Conservation (phyloP, 2,329 filamentous ascomycete genomes). For the Arachnomyces sp. region DNA sequence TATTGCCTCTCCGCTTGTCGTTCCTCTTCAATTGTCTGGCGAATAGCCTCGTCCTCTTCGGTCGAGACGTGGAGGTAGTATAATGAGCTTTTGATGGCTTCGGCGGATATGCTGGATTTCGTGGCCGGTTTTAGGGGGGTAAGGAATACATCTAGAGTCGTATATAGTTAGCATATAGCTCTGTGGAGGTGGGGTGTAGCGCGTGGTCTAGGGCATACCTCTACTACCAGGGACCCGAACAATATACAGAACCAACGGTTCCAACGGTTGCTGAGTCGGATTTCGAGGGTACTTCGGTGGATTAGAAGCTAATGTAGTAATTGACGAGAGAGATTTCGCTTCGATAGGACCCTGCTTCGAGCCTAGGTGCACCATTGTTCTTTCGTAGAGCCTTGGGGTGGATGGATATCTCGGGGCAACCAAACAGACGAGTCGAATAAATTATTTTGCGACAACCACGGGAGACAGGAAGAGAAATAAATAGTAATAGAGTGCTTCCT, state of each 20-base stretch:
- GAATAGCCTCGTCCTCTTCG: slow-evolving; percentile 45
- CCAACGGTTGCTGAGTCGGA: slow-evolving; percentile 58
- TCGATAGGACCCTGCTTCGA: slow-evolving; percentile 46
- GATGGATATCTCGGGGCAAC: too few species aligned
- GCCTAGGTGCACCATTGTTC: too few species aligned
- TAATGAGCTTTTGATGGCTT: slow-evolving; percentile 77
- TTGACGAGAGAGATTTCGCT: slow-evolving; percentile 70
- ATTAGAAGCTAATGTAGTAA: slow-evolving; percentile 74
- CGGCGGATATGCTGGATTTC: slow-evolving; percentile 72
- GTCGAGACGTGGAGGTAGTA: slow-evolving; percentile 82
- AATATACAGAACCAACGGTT: slow-evolving; percentile 79
- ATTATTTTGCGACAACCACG: too few species aligned
- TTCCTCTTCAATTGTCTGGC: slow-evolving; percentile 32
- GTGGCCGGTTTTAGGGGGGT: slow-evolving; percentile 81
- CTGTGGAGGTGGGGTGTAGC: slow-evolving; percentile 4
- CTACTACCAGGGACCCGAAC: slow-evolving; percentile 83
- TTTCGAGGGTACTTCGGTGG: slow-evolving; percentile 79
- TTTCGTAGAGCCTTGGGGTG: too few species aligned
- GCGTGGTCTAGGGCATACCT: slow-evolving; percentile 46
- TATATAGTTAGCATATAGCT: slow-evolving; percentile 4
- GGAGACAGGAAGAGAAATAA: too few species aligned
- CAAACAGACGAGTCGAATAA: too few species aligned
- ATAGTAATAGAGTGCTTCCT: too few species aligned
- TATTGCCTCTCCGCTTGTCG: neutral
- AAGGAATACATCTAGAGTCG: slow-evolving; percentile 68